A percentile compares a stretch with the other conserved stretches of the same genome.
phyloP scores from a whole-genome alignment of 306 rosid species.

The Amphicarpaea edgeworthii region DNA sequence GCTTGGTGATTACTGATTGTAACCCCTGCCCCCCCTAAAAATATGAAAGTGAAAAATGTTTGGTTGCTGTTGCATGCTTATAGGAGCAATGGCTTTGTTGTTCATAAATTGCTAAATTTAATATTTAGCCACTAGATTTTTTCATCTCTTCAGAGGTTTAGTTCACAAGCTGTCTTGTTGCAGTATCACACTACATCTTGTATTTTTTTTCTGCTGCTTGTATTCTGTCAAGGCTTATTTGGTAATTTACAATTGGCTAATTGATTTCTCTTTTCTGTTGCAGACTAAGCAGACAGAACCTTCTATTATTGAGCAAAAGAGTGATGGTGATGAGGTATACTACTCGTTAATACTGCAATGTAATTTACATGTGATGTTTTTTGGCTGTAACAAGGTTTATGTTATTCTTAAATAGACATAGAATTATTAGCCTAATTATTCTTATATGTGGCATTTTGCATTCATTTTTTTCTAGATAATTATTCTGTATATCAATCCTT shows the following conservation, averaged over 20 bases:
- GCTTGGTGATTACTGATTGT: background rate
- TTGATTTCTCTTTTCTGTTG: conserved; percentile 39
- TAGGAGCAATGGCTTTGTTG: conserved; percentile 14
- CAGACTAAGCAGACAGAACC: conserved; percentile 68
- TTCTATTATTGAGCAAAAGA: conserved; percentile 57
- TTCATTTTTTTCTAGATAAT: background rate
- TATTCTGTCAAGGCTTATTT: conserved; percentile 30
- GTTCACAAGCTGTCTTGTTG: conserved; percentile 20
- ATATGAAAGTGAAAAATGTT: background rate
- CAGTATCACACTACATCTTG: background rate
- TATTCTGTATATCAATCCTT: background rate
- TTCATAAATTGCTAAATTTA: conserved; percentile 30
- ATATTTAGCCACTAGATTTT: conserved; percentile 2
- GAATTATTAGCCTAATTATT: background rate
- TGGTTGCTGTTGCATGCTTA: background rate
- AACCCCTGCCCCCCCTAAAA: background rate
- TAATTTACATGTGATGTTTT: conserved; percentile 25
- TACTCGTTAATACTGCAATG: conserved; percentile 18
- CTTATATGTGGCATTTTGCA: background rate
- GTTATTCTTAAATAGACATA: background rate
- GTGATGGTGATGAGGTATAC: conserved; percentile 67
- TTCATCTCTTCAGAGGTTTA: conserved; percentile 6
- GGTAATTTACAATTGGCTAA: conserved; percentile 25
- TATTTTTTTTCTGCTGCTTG: conserved; percentile 7
- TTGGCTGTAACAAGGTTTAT: conserved; percentile 37